Evolutionary conservation across 2,329 filamentous ascomycete genomes (phyloP).

Genomic region (Talaromyces sp.): DNA sequence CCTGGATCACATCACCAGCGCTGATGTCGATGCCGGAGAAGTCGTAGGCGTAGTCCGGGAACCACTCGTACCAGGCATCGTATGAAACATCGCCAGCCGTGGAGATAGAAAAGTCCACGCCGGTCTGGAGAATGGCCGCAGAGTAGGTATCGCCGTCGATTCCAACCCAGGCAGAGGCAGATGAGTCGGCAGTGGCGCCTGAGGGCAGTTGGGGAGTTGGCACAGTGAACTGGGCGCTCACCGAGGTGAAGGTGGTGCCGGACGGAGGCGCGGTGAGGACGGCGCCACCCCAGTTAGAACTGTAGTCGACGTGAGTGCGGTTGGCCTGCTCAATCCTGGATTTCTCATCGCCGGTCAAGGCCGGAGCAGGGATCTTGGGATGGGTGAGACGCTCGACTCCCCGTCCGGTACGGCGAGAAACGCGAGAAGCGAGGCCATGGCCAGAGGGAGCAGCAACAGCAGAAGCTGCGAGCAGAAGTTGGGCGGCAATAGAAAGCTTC

Average conservation of each 20-base stretch:
- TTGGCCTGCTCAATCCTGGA: conserved; percentile 18
- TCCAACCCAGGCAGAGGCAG: conserved; percentile 56
- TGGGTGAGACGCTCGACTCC: conserved; percentile 20
- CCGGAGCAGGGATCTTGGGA: conserved; percentile 17
- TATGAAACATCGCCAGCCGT: conserved; percentile 39
- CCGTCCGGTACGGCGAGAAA: conserved; percentile 23
- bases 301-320: conserved; percentile 46
- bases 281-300: conserved; percentile 57
- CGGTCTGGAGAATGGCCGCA: conserved; percentile 54
- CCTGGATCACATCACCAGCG: conserved; percentile 43
- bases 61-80: conserved; percentile 61
- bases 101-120: conserved; percentile 52
- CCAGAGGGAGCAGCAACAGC: conserved; percentile 19
- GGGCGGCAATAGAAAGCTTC: neutral
- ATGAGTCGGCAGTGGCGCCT: conserved; percentile 36
- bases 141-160: conserved; percentile 58
- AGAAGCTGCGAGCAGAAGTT: conserved; percentile 18
- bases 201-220: conserved; percentile 45
- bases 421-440: conserved; percentile 23
- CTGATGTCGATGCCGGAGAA: conserved; percentile 45
- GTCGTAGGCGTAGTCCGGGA: conserved; percentile 52
- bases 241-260: conserved; percentile 45
- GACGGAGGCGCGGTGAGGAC: conserved; percentile 43
- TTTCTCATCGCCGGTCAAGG: neutral
- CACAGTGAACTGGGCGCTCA: conserved; percentile 46